A percentile compares a stretch with the other conserved stretches of the same genome.
phyloP scores from a whole-genome alignment of 2,329 filamentous ascomycete species.

The Arachnopeziza araneosa region DNA sequence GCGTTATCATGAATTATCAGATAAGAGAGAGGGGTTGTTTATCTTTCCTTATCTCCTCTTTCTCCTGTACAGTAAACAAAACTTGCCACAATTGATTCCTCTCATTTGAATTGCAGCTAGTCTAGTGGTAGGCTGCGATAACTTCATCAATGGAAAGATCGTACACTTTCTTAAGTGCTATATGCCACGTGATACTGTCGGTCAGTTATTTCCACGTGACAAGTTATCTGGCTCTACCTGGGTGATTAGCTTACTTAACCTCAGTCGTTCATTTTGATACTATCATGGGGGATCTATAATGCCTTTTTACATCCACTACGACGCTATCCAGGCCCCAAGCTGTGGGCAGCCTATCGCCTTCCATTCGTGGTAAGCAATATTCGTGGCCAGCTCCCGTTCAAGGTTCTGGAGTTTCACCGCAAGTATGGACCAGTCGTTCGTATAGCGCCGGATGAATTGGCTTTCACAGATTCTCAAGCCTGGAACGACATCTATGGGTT shows the following conservation, averaged over 20 bases:
- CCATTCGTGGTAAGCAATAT: constrained; percentile 2
- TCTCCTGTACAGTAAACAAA: too few relatives aligned
- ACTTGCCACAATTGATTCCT: too few relatives aligned
- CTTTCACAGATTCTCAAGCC: constrained; percentile 25
- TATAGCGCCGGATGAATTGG: constrained; percentile 39
- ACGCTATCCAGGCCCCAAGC: constrained; percentile 30
- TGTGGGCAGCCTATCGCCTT: constrained; percentile 11
- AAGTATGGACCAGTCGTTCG: constrained; percentile 40
- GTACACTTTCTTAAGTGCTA: too few relatives aligned
- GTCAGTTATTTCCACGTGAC: too few relatives aligned
- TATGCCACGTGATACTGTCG: too few relatives aligned
- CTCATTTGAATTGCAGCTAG: too few relatives aligned
- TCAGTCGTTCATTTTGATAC: not conserved
- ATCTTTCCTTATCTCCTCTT: too few relatives aligned
- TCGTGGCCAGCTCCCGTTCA: constrained; percentile 33
- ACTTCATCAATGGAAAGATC: too few relatives aligned
- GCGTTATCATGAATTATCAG: too few relatives aligned
- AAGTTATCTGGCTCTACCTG: too few relatives aligned
- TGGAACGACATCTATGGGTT: constrained; percentile 22
- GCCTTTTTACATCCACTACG: constrained; percentile 26
- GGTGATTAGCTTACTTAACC: not conserved
- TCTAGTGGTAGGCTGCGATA: too few relatives aligned
- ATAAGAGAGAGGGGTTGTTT: too few relatives aligned
- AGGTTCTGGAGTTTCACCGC: constrained; percentile 36
- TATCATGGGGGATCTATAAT: not conserved